Conservation (phyloP, 305 asterid genomes). For the Petunia hybrid region DNA sequence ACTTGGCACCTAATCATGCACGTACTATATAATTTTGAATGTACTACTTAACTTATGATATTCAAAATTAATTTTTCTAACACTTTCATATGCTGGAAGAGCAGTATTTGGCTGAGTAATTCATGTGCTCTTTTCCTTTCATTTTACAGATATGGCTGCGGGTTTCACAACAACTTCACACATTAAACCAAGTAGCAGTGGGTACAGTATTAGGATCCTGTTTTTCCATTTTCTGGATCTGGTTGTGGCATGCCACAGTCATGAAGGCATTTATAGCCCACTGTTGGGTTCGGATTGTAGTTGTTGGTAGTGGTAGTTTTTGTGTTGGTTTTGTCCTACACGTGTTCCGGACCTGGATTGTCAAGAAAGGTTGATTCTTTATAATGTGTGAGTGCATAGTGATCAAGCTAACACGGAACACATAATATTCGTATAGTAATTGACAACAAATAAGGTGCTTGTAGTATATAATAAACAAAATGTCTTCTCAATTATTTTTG, state of each 20-base stretch:
- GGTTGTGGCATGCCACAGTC: slow-evolving; percentile 64
- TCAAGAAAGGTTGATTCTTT: slow-evolving; percentile 38
- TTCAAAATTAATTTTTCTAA: too few species aligned
- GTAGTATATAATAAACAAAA: neutral
- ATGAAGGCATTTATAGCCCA: slow-evolving; percentile 47
- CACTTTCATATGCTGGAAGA: neutral
- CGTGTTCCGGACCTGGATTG: slow-evolving; percentile 51
- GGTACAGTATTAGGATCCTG: slow-evolving; percentile 68
- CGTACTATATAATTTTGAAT: too few species aligned
- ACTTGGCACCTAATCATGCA: too few species aligned
- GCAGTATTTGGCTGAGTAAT: neutral
- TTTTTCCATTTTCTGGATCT: slow-evolving; percentile 69
- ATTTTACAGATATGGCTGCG: slow-evolving; percentile 83
- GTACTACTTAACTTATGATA: too few species aligned
- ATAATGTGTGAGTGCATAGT: neutral
- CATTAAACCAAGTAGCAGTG: slow-evolving; percentile 69
- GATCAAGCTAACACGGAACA: neutral
- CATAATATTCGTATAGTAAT: neutral
- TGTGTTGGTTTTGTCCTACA: slow-evolving; percentile 49
- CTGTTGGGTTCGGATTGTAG: slow-evolving; percentile 56
- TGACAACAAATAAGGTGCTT: too few species aligned
- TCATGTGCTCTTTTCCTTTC: slow-evolving; percentile 11
- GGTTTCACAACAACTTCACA: slow-evolving; percentile 74
- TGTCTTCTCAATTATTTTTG: slow-evolving; percentile 14
- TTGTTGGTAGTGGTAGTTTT: slow-evolving; percentile 47